Percentiles rank a stretch among this genome's conserved stretches.
Conservation (phyloP, 305 asterid genomes). For the Solanum hybrid region DNA sequence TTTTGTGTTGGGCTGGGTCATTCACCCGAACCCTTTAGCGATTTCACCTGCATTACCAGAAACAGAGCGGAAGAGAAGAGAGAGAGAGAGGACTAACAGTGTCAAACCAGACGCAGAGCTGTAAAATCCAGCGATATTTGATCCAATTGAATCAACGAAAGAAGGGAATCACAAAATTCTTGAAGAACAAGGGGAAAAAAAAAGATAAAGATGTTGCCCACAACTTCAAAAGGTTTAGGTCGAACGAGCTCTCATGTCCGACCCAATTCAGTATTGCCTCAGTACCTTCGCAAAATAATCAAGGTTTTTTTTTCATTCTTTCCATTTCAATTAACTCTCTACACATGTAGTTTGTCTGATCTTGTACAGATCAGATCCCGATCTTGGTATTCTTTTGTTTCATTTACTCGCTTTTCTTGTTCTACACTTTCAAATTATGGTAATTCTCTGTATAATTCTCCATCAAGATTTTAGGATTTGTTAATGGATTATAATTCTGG, state of each 20-base stretch:
- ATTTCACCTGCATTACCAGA: conserved; percentile 6
- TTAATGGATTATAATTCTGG: background rate
- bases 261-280: conserved; percentile 63
- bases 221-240: conserved; percentile 49
- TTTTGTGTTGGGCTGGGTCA: background rate
- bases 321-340: background rate
- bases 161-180: background rate
- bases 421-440: background rate
- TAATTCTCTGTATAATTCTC: background rate
- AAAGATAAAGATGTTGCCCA: conserved; percentile 58
- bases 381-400: conserved; percentile 13
- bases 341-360: background rate
- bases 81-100: background rate
- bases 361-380: conserved; percentile 36
- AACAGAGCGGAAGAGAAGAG: background rate
- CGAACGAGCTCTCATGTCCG: conserved; percentile 62
- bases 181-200: background rate
- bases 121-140: background rate
- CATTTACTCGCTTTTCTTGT: background rate
- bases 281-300: conserved; percentile 83
- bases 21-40: background rate
- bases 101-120: background rate
- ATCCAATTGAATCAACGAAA: background rate
- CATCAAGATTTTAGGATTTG: background rate
- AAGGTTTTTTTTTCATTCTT: conserved; percentile 40